Percentiles rank a stretch among this genome's conserved stretches.
These are phyloP conservation scores for Juglanconis oblonga DNA, from an alignment of 2,329 filamentous ascomycete species.

Conservation along the genomic window DNA sequence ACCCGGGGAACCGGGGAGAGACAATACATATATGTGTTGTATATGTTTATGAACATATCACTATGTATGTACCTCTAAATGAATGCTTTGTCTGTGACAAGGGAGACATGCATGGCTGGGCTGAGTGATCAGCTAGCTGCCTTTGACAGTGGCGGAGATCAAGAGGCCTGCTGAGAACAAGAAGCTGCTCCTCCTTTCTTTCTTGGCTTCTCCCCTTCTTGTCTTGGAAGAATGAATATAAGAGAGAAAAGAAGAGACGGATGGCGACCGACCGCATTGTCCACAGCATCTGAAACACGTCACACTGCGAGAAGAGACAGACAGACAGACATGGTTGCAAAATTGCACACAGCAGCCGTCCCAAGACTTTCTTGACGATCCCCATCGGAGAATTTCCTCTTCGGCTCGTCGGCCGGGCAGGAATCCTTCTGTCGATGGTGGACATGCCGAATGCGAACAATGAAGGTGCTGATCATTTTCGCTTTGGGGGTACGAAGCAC, in stretches of 20 bases:
- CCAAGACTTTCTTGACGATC: too few relatives aligned
- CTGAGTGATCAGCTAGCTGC: not conserved
- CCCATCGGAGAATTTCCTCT: not conserved
- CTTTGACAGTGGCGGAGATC: too few relatives aligned
- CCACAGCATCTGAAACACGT: not conserved
- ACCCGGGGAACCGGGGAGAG: not conserved
- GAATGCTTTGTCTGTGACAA: not conserved
- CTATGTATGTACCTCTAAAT: not conserved
- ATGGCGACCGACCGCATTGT: not conserved
- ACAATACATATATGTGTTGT: not conserved
- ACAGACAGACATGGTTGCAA: not conserved
- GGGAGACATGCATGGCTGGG: conserved; percentile 1
- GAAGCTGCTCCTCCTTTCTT: too few relatives aligned
- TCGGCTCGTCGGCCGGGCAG: not conserved
- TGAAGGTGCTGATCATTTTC: too few relatives aligned
- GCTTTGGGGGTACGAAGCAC: too few relatives aligned
- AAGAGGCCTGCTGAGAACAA: too few relatives aligned
- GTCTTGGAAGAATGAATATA: not conserved
- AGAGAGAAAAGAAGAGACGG: not conserved
- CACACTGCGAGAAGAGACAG: not conserved
- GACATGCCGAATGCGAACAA: too few relatives aligned
- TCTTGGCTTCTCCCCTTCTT: too few relatives aligned
- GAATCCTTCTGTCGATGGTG: too few relatives aligned
- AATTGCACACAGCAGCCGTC: not conserved
- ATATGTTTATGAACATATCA: not conserved